Evolutionary conservation across 441 rosid genomes (phyloP).

Genomic region (Brassica hybrid): DNA sequence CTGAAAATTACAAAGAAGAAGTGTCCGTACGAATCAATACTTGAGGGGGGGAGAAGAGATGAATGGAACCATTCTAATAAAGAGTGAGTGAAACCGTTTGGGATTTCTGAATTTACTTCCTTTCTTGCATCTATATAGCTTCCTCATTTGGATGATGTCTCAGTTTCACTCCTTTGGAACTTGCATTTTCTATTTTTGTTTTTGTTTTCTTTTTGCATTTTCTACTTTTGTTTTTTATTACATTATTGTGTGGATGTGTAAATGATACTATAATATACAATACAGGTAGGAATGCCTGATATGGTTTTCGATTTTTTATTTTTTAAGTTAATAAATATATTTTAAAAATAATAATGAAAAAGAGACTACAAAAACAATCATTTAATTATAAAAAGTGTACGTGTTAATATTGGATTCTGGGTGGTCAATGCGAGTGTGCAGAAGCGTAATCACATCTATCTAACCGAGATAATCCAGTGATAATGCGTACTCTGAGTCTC

Average conservation of each 20-base stretch:
- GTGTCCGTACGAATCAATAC: neutral
- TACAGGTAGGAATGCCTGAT: neutral
- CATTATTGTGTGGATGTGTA: neutral
- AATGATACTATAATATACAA: neutral
- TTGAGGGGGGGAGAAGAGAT: conserved; percentile 2
- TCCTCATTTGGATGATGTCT: conserved; percentile 33
- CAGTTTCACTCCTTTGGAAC: conserved; percentile 35
- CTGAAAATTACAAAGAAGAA: neutral
- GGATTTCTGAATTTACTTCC: neutral
- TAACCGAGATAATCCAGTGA: conserved; percentile 19
- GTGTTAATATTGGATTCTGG: conserved; percentile 22
- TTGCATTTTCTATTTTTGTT: conserved; percentile 27
- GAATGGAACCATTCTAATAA: neutral
- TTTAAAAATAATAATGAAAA: neutral
- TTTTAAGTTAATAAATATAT: neutral
- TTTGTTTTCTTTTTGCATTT: neutral
- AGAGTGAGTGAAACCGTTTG: conserved; percentile 32
- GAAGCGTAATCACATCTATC: conserved; percentile 29
- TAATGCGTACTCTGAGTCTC: conserved; percentile 15
- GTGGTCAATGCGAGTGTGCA: neutral
- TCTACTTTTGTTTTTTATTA: neutral
- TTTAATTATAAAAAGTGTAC: neutral
- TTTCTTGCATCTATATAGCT: conserved; percentile 11
- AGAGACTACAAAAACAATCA: neutral
- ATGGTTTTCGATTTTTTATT: neutral